These are phyloP conservation scores for Athelia psychrophila DNA, from an alignment of 1,284 basidiomycete species.

Conservation along the genomic window DNA sequence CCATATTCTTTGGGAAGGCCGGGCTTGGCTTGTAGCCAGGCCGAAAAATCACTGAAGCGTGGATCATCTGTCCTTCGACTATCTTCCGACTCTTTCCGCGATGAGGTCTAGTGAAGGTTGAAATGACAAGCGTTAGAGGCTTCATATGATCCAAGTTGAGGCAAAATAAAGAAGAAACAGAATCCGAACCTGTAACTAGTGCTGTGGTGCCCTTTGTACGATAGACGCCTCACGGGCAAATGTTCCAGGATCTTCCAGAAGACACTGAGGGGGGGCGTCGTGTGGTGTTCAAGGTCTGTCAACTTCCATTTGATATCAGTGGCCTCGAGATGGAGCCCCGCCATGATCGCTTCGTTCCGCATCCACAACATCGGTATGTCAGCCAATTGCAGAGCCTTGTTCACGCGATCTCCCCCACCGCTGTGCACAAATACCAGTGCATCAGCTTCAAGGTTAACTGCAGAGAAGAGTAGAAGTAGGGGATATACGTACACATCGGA, in stretches of 20 bases:
- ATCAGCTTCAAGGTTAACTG: neutral
- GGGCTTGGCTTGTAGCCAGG: neutral
- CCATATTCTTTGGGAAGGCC: neutral
- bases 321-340: slow-evolving; percentile 19
- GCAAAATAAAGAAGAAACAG: neutral
- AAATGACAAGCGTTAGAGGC: too few species aligned
- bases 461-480: neutral
- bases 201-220: neutral
- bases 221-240: neutral
- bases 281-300: neutral
- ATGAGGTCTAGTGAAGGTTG: slow-evolving; percentile 22
- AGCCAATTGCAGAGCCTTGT: slow-evolving; percentile 13
- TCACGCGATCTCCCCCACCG: slow-evolving; percentile 16
- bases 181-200: neutral
- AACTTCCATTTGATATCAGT: slow-evolving; percentile 10
- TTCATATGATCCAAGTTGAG: neutral
- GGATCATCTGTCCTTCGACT: slow-evolving; percentile 25
- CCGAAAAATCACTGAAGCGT: slow-evolving; percentile 21
- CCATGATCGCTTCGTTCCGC: slow-evolving; percentile 18
- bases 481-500: slow-evolving; percentile 18
- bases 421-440: slow-evolving; percentile 9
- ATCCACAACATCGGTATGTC: slow-evolving; percentile 26
- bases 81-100: slow-evolving; percentile 20
- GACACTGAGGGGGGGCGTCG: neutral
- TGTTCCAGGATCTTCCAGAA: neutral